Conservation (phyloP, 2,329 filamentous ascomycete species). For the Apiospora phragmitis region DNA sequence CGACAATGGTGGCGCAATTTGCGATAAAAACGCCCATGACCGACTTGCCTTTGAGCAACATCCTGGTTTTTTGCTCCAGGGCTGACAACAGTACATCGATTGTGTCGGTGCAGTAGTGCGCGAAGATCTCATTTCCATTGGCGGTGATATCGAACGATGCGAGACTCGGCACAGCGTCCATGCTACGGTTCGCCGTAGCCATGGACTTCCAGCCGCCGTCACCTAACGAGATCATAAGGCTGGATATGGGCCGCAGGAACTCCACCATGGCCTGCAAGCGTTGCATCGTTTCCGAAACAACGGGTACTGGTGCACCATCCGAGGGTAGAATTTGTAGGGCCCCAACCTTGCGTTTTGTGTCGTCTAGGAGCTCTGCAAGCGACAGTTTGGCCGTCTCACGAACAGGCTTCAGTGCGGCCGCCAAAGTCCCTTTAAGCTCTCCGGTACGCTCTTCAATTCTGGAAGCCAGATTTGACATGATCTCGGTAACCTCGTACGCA, state of each 20-base stretch:
- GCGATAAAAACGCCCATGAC: slow-evolving; percentile 86
- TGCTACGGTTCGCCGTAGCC: slow-evolving; percentile 50
- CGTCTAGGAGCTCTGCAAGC: slow-evolving; percentile 78
- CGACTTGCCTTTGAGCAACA: slow-evolving; percentile 74
- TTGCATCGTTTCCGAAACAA: slow-evolving; percentile 83
- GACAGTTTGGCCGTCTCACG: slow-evolving; percentile 90
- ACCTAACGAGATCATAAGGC: slow-evolving; percentile 87
- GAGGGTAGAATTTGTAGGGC: slow-evolving; percentile 67
- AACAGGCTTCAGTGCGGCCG: slow-evolving; percentile 84
- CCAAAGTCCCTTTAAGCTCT: slow-evolving; percentile 79
- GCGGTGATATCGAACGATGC: slow-evolving; percentile 84
- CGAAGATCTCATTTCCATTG: slow-evolving; percentile 84
- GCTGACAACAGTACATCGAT: slow-evolving; percentile 77
- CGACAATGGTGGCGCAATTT: slow-evolving; percentile 82
- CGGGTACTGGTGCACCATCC: slow-evolving; percentile 75
- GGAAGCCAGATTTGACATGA: slow-evolving; percentile 77
- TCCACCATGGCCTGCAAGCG: slow-evolving; percentile 83
- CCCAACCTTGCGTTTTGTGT: slow-evolving; percentile 71
- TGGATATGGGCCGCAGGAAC: slow-evolving; percentile 82
- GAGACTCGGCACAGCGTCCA: slow-evolving; percentile 68
- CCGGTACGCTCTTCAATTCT: slow-evolving; percentile 81
- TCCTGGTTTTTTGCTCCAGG: slow-evolving; percentile 72
- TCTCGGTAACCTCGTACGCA: slow-evolving; percentile 92
- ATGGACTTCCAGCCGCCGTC: slow-evolving; percentile 83
- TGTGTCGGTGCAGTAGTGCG: slow-evolving; percentile 86